phyloP scores from a whole-genome alignment of 2,329 filamentous ascomycete genomes.

The Drechslerella dactyloides region DNA sequence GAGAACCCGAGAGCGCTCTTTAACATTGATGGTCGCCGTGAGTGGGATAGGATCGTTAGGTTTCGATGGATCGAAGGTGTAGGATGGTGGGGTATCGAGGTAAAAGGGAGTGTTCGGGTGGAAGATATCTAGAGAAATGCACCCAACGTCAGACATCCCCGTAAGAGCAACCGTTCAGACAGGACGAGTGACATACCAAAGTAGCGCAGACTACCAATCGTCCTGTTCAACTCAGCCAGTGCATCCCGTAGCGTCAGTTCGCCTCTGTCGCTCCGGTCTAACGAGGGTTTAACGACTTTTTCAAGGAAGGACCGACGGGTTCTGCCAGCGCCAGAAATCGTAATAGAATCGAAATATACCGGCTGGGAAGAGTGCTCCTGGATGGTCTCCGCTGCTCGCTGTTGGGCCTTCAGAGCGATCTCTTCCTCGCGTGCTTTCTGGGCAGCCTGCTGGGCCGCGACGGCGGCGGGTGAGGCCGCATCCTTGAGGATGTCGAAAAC shows the following conservation, averaged over 20 bases:
- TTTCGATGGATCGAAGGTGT: conserved; percentile 63
- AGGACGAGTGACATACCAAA: conserved; percentile 67
- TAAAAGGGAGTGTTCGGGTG: conserved; percentile 81
- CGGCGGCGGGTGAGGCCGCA: conserved; percentile 66
- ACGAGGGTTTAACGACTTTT: conserved; percentile 76
- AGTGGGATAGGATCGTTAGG: conserved; percentile 70
- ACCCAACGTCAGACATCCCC: conserved; percentile 17
- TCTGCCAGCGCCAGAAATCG: conserved; percentile 79
- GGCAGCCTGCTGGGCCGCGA: conserved; percentile 67
- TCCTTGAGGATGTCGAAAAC: conserved; percentile 68
- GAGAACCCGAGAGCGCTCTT: conserved; percentile 80
- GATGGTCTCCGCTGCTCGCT: conserved; percentile 71
- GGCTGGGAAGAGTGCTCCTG: conserved; percentile 82
- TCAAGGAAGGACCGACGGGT: conserved; percentile 86
- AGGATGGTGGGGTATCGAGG: conserved; percentile 66
- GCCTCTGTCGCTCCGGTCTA: conserved; percentile 70
- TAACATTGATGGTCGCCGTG: conserved; percentile 77
- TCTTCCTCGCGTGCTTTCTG: conserved; percentile 66
- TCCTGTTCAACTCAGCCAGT: conserved; percentile 72
- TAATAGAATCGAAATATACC: conserved; percentile 83
- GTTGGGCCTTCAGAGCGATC: conserved; percentile 69
- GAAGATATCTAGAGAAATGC: conserved; percentile 73
- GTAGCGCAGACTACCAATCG: conserved; percentile 75
- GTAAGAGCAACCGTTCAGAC: not conserved
- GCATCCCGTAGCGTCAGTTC: conserved; percentile 82